Percentiles rank a stretch among this genome's conserved stretches.
Conservation (phyloP, 441 rosid species). For the Erodium chrysanthum region DNA sequence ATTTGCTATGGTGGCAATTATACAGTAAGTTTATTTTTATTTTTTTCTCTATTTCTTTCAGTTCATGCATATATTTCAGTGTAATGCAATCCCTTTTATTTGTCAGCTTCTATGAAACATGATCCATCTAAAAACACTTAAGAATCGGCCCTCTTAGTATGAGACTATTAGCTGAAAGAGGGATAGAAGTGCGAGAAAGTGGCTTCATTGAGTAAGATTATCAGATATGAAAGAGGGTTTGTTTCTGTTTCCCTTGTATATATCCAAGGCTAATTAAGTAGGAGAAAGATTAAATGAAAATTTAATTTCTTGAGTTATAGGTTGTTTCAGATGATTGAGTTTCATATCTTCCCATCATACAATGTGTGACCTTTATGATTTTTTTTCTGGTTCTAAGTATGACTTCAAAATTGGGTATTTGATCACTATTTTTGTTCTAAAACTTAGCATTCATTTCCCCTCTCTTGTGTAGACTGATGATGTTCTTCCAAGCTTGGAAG, state of each 20-base stretch:
- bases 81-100: background rate
- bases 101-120: background rate
- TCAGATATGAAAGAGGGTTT: too few species aligned
- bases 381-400: background rate
- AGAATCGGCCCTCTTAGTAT: background rate
- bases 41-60: background rate
- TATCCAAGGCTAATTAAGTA: background rate
- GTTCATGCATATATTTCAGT: background rate
- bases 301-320: background rate
- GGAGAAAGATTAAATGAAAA: background rate
- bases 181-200: background rate
- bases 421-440: background rate
- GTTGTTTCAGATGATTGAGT: background rate
- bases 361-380: background rate
- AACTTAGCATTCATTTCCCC: background rate
- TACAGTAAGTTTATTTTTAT: constrained; percentile 37
- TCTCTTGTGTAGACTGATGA: constrained; percentile 52
- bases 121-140: background rate
- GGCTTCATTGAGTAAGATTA: too few species aligned
- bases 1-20: constrained; percentile 58
- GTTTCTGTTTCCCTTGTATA: background rate
- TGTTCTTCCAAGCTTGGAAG: constrained; percentile 91
- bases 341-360: background rate
- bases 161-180: background rate
- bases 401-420: background rate